These are phyloP conservation scores for Brassica balearica DNA, from an alignment of 441 rosid genomes.

Conservation along the genomic window DNA sequence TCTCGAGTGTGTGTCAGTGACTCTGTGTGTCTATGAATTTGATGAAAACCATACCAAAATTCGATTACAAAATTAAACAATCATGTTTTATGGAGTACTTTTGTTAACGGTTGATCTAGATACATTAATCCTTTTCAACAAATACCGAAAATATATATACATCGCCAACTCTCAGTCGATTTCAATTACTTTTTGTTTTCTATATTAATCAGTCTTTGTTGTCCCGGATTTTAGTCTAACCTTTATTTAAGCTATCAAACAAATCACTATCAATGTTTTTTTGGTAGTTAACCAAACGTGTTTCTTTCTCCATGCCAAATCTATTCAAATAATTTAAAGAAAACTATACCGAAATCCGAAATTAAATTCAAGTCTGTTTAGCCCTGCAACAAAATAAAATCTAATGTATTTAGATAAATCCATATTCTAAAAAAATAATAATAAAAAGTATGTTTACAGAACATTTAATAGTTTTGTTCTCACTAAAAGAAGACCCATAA, in stretches of 20 bases:
- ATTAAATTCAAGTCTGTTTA: neutral
- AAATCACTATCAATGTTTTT: constrained; percentile 25
- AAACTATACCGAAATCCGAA: neutral
- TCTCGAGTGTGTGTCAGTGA: neutral
- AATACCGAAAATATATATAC: neutral
- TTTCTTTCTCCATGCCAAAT: constrained; percentile 11
- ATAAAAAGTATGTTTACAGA: neutral
- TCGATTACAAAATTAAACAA: neutral
- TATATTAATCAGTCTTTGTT: neutral
- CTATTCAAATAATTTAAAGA: neutral
- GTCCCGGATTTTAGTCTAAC: constrained; percentile 13
- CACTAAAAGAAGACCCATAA: neutral
- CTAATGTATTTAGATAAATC: neutral
- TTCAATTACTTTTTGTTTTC: neutral
- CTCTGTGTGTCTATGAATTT: neutral
- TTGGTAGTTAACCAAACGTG: constrained; percentile 23
- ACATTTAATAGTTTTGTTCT: neutral
- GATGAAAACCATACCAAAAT: neutral
- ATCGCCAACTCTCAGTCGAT: neutral
- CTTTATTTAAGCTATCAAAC: constrained; percentile 10
- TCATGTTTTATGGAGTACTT: neutral
- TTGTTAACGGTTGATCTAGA: neutral
- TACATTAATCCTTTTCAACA: neutral
- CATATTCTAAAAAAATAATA: neutral
- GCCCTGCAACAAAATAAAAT: neutral